Evolutionary conservation across 129 eudicot genomes (phyloP), one percentile per base, ranked within the genome.

Genomic region (Helianthus tuberosus): DNA sequence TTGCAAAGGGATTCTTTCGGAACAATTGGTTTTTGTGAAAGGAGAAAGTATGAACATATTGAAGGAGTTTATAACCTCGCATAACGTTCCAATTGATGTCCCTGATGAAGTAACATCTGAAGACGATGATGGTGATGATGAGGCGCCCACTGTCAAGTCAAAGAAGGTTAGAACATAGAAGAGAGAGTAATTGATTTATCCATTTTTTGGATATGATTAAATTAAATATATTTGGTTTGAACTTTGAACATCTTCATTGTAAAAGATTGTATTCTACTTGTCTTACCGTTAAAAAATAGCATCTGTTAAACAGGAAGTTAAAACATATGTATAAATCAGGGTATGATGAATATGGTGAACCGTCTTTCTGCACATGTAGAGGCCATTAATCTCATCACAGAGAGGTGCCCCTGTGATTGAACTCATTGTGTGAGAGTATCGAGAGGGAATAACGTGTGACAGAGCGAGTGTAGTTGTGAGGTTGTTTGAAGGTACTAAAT

Each of bases 101-200:
- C 98, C 98, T 38, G 98, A 78, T 20, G 91, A 87, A 27, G 87
- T 84, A 47, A 84, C 90, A n/a, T 94, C 96, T 13, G 96, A 87
- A 48, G 62, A 17, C 17, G 62, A 55, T 11, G 62, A 55, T 55
- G 98, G 90, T 6, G 82, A 71, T 46, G 71, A 44, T 1, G 78
- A 80, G 43, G 82, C 64, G 80, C 88, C 86, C 43, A 67, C 81
- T 32, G 79, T 77, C 58, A 85, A 83, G 79, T 54, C 89, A 11
- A 89, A 89, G 89, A 92, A 87, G 69, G 64, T 71, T 78, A 62
- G 49, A 63, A 59, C 50, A 78, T 50, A 62, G 63, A 78, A 39
- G 47, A 43, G 10, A 43, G 10, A 7, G 47, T 12, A 51, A 27
- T 15, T 78, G 68, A 63, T 51, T 14, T 8, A 53, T n/a, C 25